Conservation (phyloP, 495 filamentous ascomycete species). For the Penicillium cinerascens region DNA sequence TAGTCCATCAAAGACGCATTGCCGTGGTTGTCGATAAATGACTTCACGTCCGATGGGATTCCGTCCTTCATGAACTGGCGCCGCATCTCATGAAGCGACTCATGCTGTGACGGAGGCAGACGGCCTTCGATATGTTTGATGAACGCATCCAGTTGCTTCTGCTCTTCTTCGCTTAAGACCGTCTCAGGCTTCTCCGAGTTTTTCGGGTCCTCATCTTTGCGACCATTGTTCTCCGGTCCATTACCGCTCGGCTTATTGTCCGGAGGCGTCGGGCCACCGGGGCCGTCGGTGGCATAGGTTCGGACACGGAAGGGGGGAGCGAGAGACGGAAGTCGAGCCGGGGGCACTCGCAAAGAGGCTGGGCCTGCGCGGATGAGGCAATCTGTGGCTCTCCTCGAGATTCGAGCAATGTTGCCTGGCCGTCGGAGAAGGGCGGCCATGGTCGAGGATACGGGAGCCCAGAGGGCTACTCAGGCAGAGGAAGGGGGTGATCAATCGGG, state of each 20-base stretch:
- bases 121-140: constrained; percentile 29
- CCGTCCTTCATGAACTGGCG: constrained; percentile 31
- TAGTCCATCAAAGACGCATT: constrained; percentile 40
- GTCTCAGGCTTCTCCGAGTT: constrained; percentile 20
- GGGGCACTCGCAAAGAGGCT: constrained; percentile 31
- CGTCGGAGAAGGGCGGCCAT: constrained; percentile 67
- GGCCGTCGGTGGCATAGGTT: constrained; percentile 52
- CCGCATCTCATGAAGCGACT: constrained; percentile 30
- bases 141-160: constrained; percentile 32
- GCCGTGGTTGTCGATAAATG: constrained; percentile 31
- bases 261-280: constrained; percentile 46
- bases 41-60: constrained; percentile 29
- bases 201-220: constrained; percentile 36
- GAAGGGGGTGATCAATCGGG: constrained; percentile 26
- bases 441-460: constrained; percentile 42
- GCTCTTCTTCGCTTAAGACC: constrained; percentile 34
- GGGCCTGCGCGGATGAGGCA: constrained; percentile 40
- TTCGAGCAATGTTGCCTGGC: constrained; percentile 60
- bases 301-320: constrained; percentile 47
- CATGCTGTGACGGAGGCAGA: constrained; percentile 26
- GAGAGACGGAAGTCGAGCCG: constrained; percentile 41
- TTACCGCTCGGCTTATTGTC: constrained; percentile 30
- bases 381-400: constrained; percentile 53
- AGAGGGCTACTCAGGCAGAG: constrained; percentile 27
- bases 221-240: constrained; percentile 25